Evolutionary conservation across 106 monocot genomes (phyloP).

Genomic region (Platanthera guangdongensis): DNA sequence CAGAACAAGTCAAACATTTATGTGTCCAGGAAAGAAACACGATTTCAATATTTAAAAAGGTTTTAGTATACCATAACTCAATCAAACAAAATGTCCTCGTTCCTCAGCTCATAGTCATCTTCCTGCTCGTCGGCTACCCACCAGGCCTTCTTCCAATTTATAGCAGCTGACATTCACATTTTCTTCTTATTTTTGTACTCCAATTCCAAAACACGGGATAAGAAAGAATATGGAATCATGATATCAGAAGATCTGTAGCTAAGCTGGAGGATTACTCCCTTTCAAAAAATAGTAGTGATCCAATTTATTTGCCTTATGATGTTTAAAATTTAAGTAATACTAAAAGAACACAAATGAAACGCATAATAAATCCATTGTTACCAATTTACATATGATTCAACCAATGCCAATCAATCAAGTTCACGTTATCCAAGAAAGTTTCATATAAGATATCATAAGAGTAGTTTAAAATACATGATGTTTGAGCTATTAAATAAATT

Average conservation of each 20-base stretch:
- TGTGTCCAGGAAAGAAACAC: too few relatives aligned
- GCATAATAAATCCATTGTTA: background rate
- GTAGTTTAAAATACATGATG: background rate
- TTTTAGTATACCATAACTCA: too few relatives aligned
- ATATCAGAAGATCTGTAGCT: background rate
- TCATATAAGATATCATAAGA: background rate
- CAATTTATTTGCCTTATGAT: background rate
- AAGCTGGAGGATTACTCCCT: background rate
- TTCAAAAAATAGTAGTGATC: background rate
- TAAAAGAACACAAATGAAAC: background rate
- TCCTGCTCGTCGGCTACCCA: too few relatives aligned
- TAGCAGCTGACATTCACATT: background rate
- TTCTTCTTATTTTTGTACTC: background rate
- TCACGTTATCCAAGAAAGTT: background rate
- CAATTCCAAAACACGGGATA: background rate
- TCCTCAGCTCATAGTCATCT: too few relatives aligned
- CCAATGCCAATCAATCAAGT: background rate
- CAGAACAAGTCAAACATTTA: too few relatives aligned
- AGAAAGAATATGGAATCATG: background rate
- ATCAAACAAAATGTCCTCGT: too few relatives aligned
- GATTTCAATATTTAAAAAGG: too few relatives aligned
- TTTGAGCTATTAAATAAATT: background rate
- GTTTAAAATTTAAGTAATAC: background rate
- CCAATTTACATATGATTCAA: background rate
- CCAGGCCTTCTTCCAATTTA: too few relatives aligned